A percentile compares a stretch with the other conserved stretches of the same genome.
These are phyloP conservation scores for Magnusiomyces sp. DNA, from an alignment of 1,139 yeast species.

Conservation along the genomic window DNA sequence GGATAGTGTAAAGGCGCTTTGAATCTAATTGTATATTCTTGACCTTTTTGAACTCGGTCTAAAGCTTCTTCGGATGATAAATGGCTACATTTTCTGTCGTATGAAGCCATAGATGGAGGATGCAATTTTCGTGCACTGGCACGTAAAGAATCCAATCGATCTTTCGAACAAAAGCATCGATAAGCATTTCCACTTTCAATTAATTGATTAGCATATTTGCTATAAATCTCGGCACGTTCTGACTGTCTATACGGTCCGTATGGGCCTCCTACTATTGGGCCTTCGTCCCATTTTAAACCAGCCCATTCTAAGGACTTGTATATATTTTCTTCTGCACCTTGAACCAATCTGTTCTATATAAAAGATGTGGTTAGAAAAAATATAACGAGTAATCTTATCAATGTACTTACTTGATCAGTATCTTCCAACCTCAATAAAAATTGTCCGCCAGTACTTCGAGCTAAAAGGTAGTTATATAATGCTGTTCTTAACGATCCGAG, in stretches of 20 bases:
- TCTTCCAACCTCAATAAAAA: slow-evolving; percentile 83
- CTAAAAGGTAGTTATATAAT: slow-evolving; percentile 74
- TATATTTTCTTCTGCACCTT: slow-evolving; percentile 76
- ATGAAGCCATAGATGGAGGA: slow-evolving; percentile 89
- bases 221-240: slow-evolving; percentile 61
- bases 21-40: slow-evolving; percentile 30
- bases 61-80: slow-evolving; percentile 38
- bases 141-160: slow-evolving; percentile 58
- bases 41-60: slow-evolving; percentile 28
- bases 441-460: slow-evolving; percentile 70
- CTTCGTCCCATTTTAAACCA: slow-evolving; percentile 69
- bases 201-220: slow-evolving; percentile 46
- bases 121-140: slow-evolving; percentile 63
- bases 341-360: slow-evolving; percentile 47
- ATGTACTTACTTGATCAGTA: slow-evolving; percentile 53
- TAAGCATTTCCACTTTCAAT: slow-evolving; percentile 70
- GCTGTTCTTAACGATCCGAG: slow-evolving; percentile 92
- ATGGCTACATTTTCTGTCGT: slow-evolving; percentile 70
- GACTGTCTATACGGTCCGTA: slow-evolving; percentile 79
- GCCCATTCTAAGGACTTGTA: slow-evolving; percentile 75
- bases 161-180: slow-evolving; percentile 76
- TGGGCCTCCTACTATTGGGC: slow-evolving; percentile 62
- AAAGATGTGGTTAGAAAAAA: slow-evolving; percentile 4
- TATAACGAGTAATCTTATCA: not conserved
- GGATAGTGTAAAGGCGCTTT: slow-evolving; percentile 67